Conservation (phyloP, 1,284 basidiomycete species). For the Quambalaria eucalypti region DNA sequence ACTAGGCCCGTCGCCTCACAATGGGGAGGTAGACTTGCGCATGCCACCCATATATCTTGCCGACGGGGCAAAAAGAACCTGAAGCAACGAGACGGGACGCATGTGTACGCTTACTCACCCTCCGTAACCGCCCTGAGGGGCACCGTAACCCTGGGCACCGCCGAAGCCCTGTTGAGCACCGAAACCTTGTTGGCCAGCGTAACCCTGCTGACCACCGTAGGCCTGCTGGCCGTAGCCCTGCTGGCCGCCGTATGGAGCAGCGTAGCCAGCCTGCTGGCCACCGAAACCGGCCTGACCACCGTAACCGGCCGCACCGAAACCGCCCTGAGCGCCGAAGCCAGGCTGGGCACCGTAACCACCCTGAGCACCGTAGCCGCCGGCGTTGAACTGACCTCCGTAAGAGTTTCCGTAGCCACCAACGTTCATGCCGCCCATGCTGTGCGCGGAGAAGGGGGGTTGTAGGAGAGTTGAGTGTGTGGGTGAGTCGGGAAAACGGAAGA, state of each 20-base stretch:
- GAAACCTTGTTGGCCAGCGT: constrained; percentile 16
- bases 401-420: constrained; percentile 19
- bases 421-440: constrained; percentile 33
- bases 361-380: constrained; percentile 32
- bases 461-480: too few species aligned
- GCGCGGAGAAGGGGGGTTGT: too few species aligned
- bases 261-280: constrained; percentile 23
- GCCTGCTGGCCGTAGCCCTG: constrained; percentile 17
- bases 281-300: constrained; percentile 26
- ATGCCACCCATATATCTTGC: too few species aligned
- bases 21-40: too few species aligned
- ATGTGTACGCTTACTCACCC: constrained; percentile 16
- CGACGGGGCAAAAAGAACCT: too few species aligned
- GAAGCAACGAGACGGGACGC: too few species aligned
- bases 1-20: too few species aligned
- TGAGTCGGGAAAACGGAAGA: not conserved
- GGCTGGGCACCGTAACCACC: constrained; percentile 14
- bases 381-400: not conserved
- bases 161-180: constrained; percentile 21
- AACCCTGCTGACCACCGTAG: constrained; percentile 31
- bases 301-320: constrained; percentile 11
- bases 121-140: constrained; percentile 16
- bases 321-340: constrained; percentile 5
- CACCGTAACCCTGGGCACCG: constrained; percentile 22
- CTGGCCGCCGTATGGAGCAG: constrained; percentile 6